These are phyloP conservation scores for Pestalotiopsis sp. DNA, from an alignment of 2,329 filamentous ascomycete species.

Conservation along the genomic window DNA sequence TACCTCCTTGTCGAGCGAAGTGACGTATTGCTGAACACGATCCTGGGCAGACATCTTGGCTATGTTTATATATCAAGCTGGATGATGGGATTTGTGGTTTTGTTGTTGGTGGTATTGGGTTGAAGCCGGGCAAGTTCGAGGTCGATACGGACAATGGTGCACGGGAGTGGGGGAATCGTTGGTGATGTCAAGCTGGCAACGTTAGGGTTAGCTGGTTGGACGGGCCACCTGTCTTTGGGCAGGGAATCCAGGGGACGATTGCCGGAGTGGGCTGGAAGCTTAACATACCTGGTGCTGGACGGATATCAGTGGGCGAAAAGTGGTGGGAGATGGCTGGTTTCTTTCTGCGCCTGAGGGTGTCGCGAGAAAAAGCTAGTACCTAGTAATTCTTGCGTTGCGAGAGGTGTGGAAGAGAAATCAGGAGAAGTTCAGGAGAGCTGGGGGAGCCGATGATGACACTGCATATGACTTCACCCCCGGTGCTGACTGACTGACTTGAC, in stretches of 20 bases:
- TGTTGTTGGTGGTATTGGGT: neutral
- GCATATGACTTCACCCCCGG: neutral
- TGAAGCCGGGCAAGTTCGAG: neutral
- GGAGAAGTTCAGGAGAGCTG: neutral
- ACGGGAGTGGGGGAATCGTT: neutral
- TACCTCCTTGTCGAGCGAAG: constrained; percentile 83
- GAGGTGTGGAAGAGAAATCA: neutral
- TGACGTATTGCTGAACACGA: constrained; percentile 74
- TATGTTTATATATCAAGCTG: constrained; percentile 13
- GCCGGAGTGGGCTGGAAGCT: neutral
- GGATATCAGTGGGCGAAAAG: neutral
- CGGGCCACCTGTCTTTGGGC: constrained; percentile 4
- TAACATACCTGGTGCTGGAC: neutral
- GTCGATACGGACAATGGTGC: constrained; percentile 1
- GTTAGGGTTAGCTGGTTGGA: constrained; percentile 10
- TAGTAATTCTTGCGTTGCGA: neutral
- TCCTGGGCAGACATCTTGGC: constrained; percentile 73
- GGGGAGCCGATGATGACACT: neutral
- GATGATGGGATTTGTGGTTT: constrained; percentile 14
- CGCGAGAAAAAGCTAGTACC: neutral
- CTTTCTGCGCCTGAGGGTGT: neutral
- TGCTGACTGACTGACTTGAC: neutral
- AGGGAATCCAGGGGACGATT: neutral
- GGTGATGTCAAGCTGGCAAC: constrained; percentile 14
- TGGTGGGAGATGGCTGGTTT: neutral